These are phyloP conservation scores for Hepatocystis sp. DNA, from an alignment of 169 alveolate genomes.

Conservation along the genomic window DNA sequence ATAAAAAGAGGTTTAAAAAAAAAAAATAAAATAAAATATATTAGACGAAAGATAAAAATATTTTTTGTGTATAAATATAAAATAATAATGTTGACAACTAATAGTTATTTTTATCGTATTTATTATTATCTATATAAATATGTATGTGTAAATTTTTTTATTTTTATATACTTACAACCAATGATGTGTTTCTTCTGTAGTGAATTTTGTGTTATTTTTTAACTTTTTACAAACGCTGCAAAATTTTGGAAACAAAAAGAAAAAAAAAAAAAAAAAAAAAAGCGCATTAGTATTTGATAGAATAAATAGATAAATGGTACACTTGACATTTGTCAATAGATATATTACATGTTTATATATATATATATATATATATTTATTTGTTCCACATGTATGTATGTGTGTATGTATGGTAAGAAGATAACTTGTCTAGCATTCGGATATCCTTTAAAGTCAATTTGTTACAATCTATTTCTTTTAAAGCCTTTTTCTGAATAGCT, in stretches of 20 bases:
- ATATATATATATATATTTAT: not conserved
- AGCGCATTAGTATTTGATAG: too few relatives aligned
- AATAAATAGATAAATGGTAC: too few relatives aligned
- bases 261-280: too few relatives aligned
- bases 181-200: conserved; percentile 6
- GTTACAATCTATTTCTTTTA: conserved; percentile 32
- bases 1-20: not conserved
- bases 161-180: conserved; percentile 45
- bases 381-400: not conserved
- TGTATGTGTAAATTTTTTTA: conserved; percentile 8
- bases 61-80: too few relatives aligned
- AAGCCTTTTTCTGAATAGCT: conserved; percentile 38
- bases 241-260: too few relatives aligned
- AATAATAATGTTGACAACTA: not conserved
- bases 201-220: conserved; percentile 32
- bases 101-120: not conserved
- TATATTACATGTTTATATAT: too few relatives aligned
- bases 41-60: too few relatives aligned
- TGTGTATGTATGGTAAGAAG: too few relatives aligned
- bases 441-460: conserved; percentile 54
- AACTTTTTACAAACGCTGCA: conserved; percentile 23
- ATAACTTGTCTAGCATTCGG: conserved; percentile 66
- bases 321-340: too few relatives aligned
- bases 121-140: not conserved
- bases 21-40: conserved; percentile 10